Base-by-base conservation (phyloP, 352 stramenopile species). In the Pythium dissimile region DNA sequence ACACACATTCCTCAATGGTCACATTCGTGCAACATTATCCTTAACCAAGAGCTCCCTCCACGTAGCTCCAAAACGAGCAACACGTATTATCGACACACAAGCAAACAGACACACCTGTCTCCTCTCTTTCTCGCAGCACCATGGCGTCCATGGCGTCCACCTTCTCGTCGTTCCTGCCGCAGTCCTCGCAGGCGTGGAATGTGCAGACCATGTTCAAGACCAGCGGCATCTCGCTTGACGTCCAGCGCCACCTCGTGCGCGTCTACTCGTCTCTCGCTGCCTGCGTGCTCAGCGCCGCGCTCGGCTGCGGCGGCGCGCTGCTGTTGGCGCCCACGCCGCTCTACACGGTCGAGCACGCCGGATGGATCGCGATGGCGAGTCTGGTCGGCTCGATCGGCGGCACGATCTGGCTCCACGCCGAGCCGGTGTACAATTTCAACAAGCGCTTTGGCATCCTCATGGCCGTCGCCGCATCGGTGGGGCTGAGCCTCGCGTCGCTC, bases 401-500 rank as follows among this genome's bases (percentile, higher is more conserved):
- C 34, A 73, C 77, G 7, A 71, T 92, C 18, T 89, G 77, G 74
- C 73, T 92, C 41, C 70, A 74, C 15, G 55, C 75, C 53, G 79
- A 88, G 48, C 76, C 80, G 6, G 52, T 64, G 34, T 59, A 87
- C 48, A 71, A 89, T 32, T 73, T 72, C 60, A 55, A 74, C 23
- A 77, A 75, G 39, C 77, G 82, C 35, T 81, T 92, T 43, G 69
- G 54, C 35, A 85, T 92, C 47, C 76, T 92, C 57, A 80, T 89
- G 72, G 53, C 59, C 27, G 75, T 94, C 30, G 71, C 82, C 2
- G 78, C 81, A 35, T 73, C 70, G 27, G 83, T 89, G 64, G 86
- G 86, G 20, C 56, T 95, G 34, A 87, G 62, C 39, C 67, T 90
- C 55, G 84, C 80, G 23, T 77, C 77, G 21, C 73, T 96, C 27